Percentiles rank a stretch among this genome's conserved stretches.
Evolutionary conservation across 78 protist species (phyloP).

Genomic region (Dictyostelium firmibasis): DNA sequence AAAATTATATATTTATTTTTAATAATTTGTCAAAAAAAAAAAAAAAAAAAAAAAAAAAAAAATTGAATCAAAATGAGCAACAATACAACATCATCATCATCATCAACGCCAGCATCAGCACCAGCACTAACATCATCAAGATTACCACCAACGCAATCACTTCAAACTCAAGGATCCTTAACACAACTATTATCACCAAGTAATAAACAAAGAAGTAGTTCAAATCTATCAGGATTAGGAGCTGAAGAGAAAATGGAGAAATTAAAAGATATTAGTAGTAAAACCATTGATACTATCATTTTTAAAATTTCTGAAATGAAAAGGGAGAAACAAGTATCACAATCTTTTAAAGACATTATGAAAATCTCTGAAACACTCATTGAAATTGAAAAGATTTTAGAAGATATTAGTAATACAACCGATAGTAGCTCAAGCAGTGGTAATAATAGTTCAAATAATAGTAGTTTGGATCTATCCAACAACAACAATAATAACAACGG

Average conservation of each 20-base stretch:
- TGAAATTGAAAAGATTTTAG: slow-evolving; percentile 50
- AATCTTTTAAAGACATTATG: slow-evolving; percentile 66
- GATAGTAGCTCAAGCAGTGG: not conserved
- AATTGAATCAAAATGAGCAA: not conserved
- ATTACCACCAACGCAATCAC: not conserved
- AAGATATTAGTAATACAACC: not conserved
- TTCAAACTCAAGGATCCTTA: not conserved
- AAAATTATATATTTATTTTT: not conserved
- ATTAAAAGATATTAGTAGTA: slow-evolving; percentile 53
- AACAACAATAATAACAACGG: not conserved
- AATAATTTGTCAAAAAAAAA: not conserved
- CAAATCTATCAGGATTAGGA: not conserved
- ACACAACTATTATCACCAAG: not conserved
- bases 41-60: not conserved
- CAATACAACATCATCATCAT: not conserved
- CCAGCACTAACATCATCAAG: not conserved
- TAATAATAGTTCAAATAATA: not conserved
- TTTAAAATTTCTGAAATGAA: slow-evolving; percentile 64
- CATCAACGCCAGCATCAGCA: not conserved
- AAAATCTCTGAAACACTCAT: slow-evolving; percentile 46
- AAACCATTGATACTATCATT: slow-evolving; percentile 56
- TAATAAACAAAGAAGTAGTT: not conserved
- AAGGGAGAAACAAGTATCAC: slow-evolving; percentile 61
- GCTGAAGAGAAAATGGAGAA: slow-evolving; percentile 45
- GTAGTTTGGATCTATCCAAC: not conserved